A percentile compares a stretch with the other conserved stretches of the same genome.
Conservation (phyloP, 2,329 filamentous ascomycete species). For the Trichophyton rubrum region DNA sequence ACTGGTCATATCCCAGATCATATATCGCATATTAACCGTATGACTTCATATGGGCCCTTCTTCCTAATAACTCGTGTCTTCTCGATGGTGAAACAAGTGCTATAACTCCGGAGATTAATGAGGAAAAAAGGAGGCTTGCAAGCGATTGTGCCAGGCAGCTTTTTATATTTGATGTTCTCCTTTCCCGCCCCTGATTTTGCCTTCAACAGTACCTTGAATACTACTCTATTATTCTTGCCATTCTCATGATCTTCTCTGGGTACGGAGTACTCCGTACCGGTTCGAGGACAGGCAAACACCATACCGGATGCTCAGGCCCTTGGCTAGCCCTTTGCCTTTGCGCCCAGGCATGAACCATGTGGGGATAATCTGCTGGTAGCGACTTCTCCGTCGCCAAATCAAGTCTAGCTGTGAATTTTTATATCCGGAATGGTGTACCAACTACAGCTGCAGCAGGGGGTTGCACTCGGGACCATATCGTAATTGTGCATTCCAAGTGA, state of each 20-base stretch:
- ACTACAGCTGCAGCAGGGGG: constrained; percentile 1
- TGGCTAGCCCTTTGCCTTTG: not conserved
- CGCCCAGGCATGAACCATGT: not conserved
- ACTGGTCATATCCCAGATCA: not conserved
- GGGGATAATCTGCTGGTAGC: not conserved
- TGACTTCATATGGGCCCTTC: not conserved
- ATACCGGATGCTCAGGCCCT: not conserved
- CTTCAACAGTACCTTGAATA: not conserved
- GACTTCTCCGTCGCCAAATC: not conserved
- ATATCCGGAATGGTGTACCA: not conserved
- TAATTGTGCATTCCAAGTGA: not conserved
- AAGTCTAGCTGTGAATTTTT: not conserved
- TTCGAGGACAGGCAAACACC: not conserved
- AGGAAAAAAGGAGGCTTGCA: not conserved
- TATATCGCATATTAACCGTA: not conserved
- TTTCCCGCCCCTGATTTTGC: not conserved
- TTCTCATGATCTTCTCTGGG: not conserved
- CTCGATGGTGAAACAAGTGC: not conserved
- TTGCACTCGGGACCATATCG: not conserved
- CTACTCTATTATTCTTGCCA: not conserved
- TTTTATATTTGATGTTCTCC: not conserved
- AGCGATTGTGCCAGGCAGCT: not conserved
- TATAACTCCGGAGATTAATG: not conserved
- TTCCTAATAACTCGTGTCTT: not conserved
- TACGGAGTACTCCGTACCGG: not conserved